Conservation (phyloP, 148 eudicot species). For the Camellia sinensis region DNA sequence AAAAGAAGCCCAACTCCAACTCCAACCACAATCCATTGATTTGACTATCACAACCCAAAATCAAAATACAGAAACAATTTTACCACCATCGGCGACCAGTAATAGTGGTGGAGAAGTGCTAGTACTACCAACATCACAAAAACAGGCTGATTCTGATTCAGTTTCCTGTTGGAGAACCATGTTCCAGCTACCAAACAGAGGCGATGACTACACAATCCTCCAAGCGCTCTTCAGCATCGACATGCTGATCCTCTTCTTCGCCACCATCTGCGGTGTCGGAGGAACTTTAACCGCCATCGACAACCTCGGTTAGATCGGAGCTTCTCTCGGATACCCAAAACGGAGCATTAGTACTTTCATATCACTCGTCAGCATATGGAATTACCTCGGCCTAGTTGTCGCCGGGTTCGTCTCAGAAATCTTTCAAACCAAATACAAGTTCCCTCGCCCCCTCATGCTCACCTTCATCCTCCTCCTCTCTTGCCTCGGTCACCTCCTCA, state of each 20-base stretch:
- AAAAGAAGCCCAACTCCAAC: conserved; percentile 17
- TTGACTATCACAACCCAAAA: conserved; percentile 24
- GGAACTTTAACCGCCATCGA: conserved; percentile 44
- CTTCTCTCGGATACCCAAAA: conserved; percentile 32
- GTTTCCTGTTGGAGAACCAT: conserved; percentile 28
- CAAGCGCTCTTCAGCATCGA: conserved; percentile 48
- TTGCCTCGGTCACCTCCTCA: conserved; percentile 32
- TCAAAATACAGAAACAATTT: not conserved
- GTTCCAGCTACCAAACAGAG: conserved; percentile 37
- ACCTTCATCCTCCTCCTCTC: conserved; percentile 29
- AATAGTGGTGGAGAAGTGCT: not conserved
- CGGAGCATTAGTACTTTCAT: conserved; percentile 30
- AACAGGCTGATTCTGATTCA: conserved; percentile 1
- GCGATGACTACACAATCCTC: conserved; percentile 44
- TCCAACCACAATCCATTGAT: conserved; percentile 1
- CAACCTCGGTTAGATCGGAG: conserved; percentile 39
- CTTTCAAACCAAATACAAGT: conserved; percentile 25
- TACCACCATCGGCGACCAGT: not conserved
- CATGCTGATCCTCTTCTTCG: conserved; percentile 38
- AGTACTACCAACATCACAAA: not conserved
- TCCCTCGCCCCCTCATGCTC: conserved; percentile 32
- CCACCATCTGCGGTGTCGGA: conserved; percentile 36
- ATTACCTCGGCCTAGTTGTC: conserved; percentile 26
- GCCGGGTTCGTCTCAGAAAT: conserved; percentile 32
- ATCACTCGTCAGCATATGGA: conserved; percentile 35